Conservation (phyloP, 2,329 filamentous ascomycete genomes). For the Coniochaeta pulveracea region DNA sequence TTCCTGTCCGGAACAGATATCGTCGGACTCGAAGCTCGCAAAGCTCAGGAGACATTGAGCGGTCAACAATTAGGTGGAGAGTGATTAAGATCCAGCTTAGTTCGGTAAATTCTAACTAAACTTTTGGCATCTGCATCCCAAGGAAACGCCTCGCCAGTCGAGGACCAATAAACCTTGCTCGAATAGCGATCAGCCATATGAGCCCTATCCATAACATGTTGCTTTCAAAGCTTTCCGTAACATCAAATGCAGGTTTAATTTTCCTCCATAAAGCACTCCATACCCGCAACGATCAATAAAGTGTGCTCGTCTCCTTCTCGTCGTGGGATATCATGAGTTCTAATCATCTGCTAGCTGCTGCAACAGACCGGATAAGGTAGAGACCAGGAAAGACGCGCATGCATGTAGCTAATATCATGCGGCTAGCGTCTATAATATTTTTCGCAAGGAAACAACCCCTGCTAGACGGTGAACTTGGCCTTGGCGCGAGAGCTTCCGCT, state of each 20-base stretch:
- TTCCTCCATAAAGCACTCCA: conserved; percentile 1
- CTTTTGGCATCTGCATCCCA: conserved; percentile 1
- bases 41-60: too few relatives aligned
- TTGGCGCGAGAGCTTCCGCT: conserved; percentile 90
- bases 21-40: too few relatives aligned
- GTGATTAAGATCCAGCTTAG: too few relatives aligned
- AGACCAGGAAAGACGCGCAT: too few relatives aligned
- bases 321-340: background rate
- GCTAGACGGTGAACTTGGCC: conserved; percentile 80
- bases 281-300: background rate
- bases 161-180: conserved; percentile 2
- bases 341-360: too few relatives aligned
- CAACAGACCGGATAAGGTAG: too few relatives aligned
- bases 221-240: background rate
- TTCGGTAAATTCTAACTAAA: too few relatives aligned
- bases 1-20: too few relatives aligned
- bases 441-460: background rate
- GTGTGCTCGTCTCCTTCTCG: background rate
- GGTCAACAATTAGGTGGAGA: too few relatives aligned
- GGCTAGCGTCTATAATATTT: too few relatives aligned
- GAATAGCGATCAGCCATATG: background rate
- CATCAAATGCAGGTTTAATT: background rate
- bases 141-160: conserved; percentile 3
- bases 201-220: conserved; percentile 1
- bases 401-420: too few relatives aligned